phyloP scores from a whole-genome alignment of 1,284 basidiomycete species.

The Xerocomus nothofagi region DNA sequence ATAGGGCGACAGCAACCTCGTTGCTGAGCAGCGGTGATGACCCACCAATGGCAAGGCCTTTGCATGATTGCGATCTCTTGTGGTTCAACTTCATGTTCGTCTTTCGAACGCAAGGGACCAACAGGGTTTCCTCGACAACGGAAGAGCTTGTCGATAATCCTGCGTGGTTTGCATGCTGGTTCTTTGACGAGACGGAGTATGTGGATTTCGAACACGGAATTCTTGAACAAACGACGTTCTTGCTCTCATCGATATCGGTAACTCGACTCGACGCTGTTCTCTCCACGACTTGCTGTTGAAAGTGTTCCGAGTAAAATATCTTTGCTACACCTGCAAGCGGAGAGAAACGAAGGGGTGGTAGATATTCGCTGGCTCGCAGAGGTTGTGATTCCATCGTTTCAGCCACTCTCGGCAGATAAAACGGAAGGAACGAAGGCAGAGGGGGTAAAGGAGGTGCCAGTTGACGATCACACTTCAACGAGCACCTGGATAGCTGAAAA shows the following conservation, averaged over 20 bases:
- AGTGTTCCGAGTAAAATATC: slow-evolving; percentile 4
- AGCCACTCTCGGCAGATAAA: background rate
- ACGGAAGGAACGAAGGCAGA: slow-evolving; percentile 16
- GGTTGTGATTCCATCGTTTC: background rate
- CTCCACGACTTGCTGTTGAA: slow-evolving; percentile 1
- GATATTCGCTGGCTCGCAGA: background rate
- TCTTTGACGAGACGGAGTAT: background rate
- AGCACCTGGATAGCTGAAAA: slow-evolving; percentile 25
- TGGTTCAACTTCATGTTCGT: slow-evolving; percentile 1
- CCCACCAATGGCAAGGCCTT: slow-evolving; percentile 8
- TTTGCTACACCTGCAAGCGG: slow-evolving; percentile 12
- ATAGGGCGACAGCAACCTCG: background rate
- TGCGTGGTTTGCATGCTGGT: background rate
- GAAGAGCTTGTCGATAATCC: background rate
- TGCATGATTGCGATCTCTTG: slow-evolving; percentile 14
- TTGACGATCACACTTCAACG: slow-evolving; percentile 15
- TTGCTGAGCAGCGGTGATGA: slow-evolving; percentile 1
- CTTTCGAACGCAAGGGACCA: slow-evolving; percentile 2
- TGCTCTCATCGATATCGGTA: background rate
- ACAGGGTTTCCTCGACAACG: background rate
- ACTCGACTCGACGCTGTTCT: background rate
- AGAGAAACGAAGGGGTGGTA: slow-evolving; percentile 25
- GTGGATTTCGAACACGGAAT: background rate
- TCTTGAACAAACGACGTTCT: background rate
- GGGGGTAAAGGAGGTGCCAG: slow-evolving; percentile 23